These are phyloP conservation scores for Beverwykella pulmonaria DNA, from an alignment of 495 filamentous ascomycete species.

Conservation along the genomic window DNA sequence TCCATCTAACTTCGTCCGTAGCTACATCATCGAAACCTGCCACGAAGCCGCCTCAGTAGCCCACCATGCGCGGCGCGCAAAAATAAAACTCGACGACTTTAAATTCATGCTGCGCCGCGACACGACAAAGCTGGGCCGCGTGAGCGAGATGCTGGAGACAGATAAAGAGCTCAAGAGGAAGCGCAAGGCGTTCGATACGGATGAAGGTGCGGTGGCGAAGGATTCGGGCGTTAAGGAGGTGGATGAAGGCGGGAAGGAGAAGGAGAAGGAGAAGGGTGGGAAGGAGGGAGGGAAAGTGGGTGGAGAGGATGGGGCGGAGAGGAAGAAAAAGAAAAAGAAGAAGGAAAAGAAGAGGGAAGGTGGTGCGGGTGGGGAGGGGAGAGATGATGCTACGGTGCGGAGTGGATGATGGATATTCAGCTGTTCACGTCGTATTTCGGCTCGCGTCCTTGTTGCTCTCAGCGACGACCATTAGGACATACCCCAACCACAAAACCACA, in stretches of 20 bases:
- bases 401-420: conserved; percentile 14
- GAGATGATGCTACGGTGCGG: conserved; percentile 20
- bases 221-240: conserved; percentile 36
- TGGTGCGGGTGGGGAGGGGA: neutral
- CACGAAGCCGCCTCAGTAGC: conserved; percentile 84
- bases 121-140: conserved; percentile 80
- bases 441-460: too few relatives aligned
- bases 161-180: conserved; percentile 76
- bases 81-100: conserved; percentile 98
- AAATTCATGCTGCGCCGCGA: conserved; percentile 88
- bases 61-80: conserved; percentile 79
- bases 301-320: conserved; percentile 24
- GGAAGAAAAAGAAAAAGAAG: conserved; percentile 35
- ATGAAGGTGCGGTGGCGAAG: conserved; percentile 48
- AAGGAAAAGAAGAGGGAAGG: conserved; percentile 16
- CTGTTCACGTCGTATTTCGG: too few relatives aligned
- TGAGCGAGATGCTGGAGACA: conserved; percentile 82
- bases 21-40: conserved; percentile 72
- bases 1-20: conserved; percentile 6
- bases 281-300: conserved; percentile 4
- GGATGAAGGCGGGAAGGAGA: conserved; percentile 20
- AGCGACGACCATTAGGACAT: too few relatives aligned
- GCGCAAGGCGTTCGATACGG: conserved; percentile 68
- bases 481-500: too few relatives aligned
- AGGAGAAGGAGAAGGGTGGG: neutral